A percentile compares a stretch with the other conserved stretches of the same genome.
Evolutionary conservation across 106 monocot genomes (phyloP).

Genomic region (Phalaenopsis aphrodite): DNA sequence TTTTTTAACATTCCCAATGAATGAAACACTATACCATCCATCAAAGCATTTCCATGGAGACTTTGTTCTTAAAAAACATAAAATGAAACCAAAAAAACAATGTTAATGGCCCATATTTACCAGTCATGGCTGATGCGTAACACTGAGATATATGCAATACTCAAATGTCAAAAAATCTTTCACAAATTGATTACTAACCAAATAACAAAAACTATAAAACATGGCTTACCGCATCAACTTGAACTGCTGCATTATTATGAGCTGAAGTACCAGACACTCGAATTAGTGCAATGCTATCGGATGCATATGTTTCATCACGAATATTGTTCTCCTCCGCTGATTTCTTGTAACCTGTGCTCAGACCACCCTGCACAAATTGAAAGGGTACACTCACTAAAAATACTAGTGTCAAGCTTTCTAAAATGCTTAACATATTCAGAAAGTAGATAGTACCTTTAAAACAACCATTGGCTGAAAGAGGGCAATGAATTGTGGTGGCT

Average conservation of each 20-base stretch:
- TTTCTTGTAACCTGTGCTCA: slow-evolving; percentile 76
- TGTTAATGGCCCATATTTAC: too few relatives aligned
- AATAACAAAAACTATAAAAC: not conserved
- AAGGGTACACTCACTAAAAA: not conserved
- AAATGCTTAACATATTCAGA: not conserved
- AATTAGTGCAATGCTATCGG: slow-evolving; percentile 63
- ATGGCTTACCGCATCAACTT: slow-evolving; percentile 78
- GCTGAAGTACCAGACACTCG: slow-evolving; percentile 55
- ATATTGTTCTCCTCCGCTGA: slow-evolving; percentile 40
- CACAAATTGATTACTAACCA: not conserved
- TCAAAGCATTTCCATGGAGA: too few relatives aligned
- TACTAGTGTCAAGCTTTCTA: not conserved
- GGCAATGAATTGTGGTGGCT: slow-evolving; percentile 80
- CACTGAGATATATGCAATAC: too few relatives aligned
- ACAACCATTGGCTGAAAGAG: slow-evolving; percentile 84
- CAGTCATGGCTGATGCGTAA: too few relatives aligned
- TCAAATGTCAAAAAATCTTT: not conserved
- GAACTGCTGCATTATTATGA: slow-evolving; percentile 71
- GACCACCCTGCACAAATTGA: slow-evolving; percentile 46
- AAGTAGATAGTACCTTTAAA: slow-evolving; percentile 43
- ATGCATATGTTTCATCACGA: slow-evolving; percentile 66
- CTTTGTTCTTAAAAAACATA: too few relatives aligned
- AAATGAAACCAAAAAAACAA: too few relatives aligned
- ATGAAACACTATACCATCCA: too few relatives aligned
- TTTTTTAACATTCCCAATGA: too few relatives aligned